A percentile compares a stretch with the other conserved stretches of the same genome.
Conservation (phyloP, 176 grass and related monocot genomes). For the Urochloa ruziziensis region DNA sequence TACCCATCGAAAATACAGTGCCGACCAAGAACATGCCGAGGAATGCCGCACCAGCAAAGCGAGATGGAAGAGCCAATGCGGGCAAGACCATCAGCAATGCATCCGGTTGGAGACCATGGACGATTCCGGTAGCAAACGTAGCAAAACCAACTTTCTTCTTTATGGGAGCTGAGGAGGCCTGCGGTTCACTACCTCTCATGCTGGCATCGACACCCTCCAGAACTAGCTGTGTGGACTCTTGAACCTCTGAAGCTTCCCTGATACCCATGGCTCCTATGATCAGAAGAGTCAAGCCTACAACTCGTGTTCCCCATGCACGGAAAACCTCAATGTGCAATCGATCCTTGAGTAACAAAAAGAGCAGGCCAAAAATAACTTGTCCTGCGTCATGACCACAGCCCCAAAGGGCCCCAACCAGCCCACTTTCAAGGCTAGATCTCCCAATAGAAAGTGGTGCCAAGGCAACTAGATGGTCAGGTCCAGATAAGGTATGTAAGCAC, state of each 20-base stretch:
- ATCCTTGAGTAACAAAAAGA: constrained; percentile 93
- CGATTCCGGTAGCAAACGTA: constrained; percentile 81
- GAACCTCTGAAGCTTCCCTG: constrained; percentile 61
- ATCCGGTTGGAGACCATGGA: constrained; percentile 92
- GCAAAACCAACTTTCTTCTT: constrained; percentile 93
- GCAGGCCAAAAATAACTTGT: constrained; percentile 90
- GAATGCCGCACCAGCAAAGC: constrained; percentile 80
- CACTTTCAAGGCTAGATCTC: constrained; percentile 79
- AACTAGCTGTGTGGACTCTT: constrained; percentile 44
- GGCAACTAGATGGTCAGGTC: constrained; percentile 94
- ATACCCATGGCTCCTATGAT: constrained; percentile 84
- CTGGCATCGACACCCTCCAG: constrained; percentile 43
- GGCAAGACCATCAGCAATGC: constrained; percentile 91
- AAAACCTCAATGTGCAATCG: constrained; percentile 89
- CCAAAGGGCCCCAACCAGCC: constrained; percentile 95
- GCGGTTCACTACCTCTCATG: constrained; percentile 29
- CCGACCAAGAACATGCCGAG: constrained; percentile 88
- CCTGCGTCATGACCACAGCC: constrained; percentile 97
- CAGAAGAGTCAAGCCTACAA: constrained; percentile 90
- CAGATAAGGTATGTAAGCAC: constrained; percentile 93
- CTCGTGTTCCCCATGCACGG: constrained; percentile 79
- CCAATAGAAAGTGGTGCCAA: constrained; percentile 89
- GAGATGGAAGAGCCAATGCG: constrained; percentile 75
- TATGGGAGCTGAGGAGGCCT: constrained; percentile 25
- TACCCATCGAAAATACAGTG: constrained; percentile 91